Conservation (phyloP, 345 rosid genomes). For the Populus euphratica region DNA sequence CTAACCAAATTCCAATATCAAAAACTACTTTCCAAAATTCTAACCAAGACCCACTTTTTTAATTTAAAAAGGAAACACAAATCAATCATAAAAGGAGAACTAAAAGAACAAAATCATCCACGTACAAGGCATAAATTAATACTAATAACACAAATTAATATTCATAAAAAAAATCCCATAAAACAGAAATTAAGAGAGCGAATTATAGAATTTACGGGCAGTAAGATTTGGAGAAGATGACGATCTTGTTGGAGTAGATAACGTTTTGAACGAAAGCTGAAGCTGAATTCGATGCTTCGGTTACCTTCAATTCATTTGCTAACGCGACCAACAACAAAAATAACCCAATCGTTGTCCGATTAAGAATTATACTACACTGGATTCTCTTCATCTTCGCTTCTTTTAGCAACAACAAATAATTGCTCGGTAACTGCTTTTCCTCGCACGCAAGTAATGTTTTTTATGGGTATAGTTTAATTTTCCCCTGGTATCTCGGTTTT, state of each 20-base stretch:
- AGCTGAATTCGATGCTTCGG: slow-evolving; percentile 54
- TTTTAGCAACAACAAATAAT: not conserved
- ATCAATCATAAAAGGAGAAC: too few species aligned
- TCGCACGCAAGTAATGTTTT: too few species aligned
- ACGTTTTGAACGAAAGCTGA: slow-evolving; percentile 78
- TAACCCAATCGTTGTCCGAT: not conserved
- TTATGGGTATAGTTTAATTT: too few species aligned
- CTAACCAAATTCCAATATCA: too few species aligned
- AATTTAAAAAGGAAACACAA: too few species aligned
- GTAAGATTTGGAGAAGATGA: slow-evolving; percentile 37
- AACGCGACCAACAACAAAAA: slow-evolving; percentile 13
- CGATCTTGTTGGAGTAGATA: slow-evolving; percentile 66
- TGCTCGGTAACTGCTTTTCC: too few species aligned
- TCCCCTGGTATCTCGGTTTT: too few species aligned
- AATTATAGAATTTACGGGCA: slow-evolving; percentile 17
- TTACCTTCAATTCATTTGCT: slow-evolving; percentile 19
- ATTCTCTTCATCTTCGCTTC: not conserved
- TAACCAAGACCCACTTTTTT: too few species aligned
- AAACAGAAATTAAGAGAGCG: not conserved
- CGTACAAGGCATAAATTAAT: not conserved
- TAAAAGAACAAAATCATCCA: not conserved
- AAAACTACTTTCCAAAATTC: too few species aligned
- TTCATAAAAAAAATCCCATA: too few species aligned
- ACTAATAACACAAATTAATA: not conserved
- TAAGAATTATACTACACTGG: not conserved